Conservation (phyloP, 169 alveolate genomes). For the Plasmodium coatneyi region DNA sequence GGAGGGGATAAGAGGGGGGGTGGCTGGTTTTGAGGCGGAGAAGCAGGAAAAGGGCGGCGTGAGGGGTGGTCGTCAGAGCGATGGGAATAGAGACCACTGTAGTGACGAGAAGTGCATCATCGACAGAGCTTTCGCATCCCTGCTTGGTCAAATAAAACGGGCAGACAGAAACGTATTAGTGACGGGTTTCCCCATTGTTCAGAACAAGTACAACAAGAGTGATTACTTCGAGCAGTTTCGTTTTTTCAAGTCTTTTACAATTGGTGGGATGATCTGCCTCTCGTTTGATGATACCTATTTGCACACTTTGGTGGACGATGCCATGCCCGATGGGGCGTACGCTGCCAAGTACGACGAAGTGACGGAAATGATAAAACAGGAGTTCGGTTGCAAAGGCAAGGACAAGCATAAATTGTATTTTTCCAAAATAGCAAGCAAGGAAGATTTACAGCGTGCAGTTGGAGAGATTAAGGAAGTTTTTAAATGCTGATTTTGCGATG, state of each 20-base stretch:
- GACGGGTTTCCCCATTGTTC: slow-evolving; percentile 58
- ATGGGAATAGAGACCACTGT: neutral
- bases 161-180: slow-evolving; percentile 38
- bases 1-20: slow-evolving; percentile 20
- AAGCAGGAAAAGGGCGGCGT: neutral
- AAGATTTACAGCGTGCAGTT: slow-evolving; percentile 4
- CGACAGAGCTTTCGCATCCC: neutral
- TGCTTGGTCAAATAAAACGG: slow-evolving; percentile 27
- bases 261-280: slow-evolving; percentile 34
- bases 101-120: neutral
- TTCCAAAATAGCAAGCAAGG: neutral
- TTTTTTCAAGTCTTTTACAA: slow-evolving; percentile 33
- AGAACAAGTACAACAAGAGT: slow-evolving; percentile 13
- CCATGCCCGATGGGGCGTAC: neutral
- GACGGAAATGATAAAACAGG: slow-evolving; percentile 5
- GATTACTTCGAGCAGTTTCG: slow-evolving; percentile 58
- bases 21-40: neutral
- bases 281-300: slow-evolving; percentile 16
- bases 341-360: slow-evolving; percentile 7
- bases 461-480: neutral
- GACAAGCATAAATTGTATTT: slow-evolving; percentile 11
- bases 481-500: neutral
- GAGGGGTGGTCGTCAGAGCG: neutral
- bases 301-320: neutral
- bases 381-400: neutral